These are phyloP conservation scores for Phanerodontia chrysosporium DNA, from an alignment of 768 basidiomycete species.

Conservation along the genomic window DNA sequence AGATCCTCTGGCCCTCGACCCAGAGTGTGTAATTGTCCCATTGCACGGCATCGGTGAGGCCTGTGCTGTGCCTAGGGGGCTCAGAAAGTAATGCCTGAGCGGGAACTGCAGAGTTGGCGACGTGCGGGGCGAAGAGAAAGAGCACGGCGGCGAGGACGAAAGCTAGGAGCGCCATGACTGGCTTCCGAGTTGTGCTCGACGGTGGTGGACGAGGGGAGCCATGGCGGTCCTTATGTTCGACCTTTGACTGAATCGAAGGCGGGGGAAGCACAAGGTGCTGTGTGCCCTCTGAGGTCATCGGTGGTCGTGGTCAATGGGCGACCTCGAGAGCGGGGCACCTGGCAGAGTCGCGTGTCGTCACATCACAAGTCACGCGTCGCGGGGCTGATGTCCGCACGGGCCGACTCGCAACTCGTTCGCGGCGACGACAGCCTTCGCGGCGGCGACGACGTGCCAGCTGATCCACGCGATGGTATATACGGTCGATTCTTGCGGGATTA, in stretches of 20 bases:
- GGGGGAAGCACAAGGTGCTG: not conserved
- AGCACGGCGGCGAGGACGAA: not conserved
- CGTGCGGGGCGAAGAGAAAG: not conserved
- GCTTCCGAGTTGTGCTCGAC: not conserved
- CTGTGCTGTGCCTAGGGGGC: conserved; percentile 23
- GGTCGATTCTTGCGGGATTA: too few species aligned
- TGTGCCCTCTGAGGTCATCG: not conserved
- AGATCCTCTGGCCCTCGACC: conserved; percentile 64
- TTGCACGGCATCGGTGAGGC: conserved; percentile 34
- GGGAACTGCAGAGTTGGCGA: not conserved
- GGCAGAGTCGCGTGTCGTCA: not conserved
- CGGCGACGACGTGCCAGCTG: too few species aligned
- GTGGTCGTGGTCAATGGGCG: not conserved
- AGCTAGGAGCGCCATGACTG: not conserved
- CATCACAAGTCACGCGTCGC: conserved; percentile 2
- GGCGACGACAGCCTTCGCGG: too few species aligned
- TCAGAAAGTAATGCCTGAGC: conserved; percentile 9
- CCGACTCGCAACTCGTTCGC: too few species aligned
- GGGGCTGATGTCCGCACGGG: not conserved
- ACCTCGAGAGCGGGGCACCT: not conserved
- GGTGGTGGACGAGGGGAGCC: not conserved
- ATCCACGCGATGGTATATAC: too few species aligned
- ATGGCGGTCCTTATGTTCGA: not conserved
- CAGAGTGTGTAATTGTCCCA: conserved; percentile 75
- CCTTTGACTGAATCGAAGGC: not conserved